These are phyloP conservation scores for Pythium oligandrum DNA, from an alignment of 352 stramenopile species.

Conservation along the genomic window DNA sequence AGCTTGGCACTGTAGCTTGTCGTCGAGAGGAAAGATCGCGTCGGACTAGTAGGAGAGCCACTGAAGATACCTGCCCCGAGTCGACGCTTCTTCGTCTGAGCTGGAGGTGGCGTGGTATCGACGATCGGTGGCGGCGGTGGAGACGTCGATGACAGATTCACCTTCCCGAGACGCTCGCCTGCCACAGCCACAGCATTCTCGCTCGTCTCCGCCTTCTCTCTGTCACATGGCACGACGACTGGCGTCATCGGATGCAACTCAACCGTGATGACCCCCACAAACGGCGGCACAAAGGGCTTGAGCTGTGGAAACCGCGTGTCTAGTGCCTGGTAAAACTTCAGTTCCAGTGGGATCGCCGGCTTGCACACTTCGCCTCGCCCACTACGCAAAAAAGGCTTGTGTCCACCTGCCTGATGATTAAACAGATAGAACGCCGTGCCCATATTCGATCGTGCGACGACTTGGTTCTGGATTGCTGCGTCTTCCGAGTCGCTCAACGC, in stretches of 20 bases:
- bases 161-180: no score
- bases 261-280: slow-evolving; percentile 61
- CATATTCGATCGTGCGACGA: slow-evolving; percentile 61
- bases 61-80: neutral
- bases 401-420: slow-evolving; percentile 74
- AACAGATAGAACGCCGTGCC: slow-evolving; percentile 75
- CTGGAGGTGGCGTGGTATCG: neutral
- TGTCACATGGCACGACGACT: neutral
- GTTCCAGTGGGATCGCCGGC: slow-evolving; percentile 59
- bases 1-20: slow-evolving; percentile 56
- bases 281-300: slow-evolving; percentile 59
- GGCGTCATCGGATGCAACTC: slow-evolving; percentile 25
- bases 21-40: neutral
- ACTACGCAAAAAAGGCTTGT: slow-evolving; percentile 69
- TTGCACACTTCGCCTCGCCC: slow-evolving; percentile 71
- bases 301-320: slow-evolving; percentile 47
- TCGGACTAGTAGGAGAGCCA: neutral
- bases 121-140: neutral
- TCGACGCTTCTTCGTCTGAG: slow-evolving; percentile 11
- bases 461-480: slow-evolving; percentile 29
- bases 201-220: neutral
- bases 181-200: neutral
- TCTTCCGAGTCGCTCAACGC: neutral
- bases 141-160: neutral
- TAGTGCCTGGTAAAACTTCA: slow-evolving; percentile 71